phyloP scores from a whole-genome alignment of 305 asterid genomes.

The Solanum hybrid region DNA sequence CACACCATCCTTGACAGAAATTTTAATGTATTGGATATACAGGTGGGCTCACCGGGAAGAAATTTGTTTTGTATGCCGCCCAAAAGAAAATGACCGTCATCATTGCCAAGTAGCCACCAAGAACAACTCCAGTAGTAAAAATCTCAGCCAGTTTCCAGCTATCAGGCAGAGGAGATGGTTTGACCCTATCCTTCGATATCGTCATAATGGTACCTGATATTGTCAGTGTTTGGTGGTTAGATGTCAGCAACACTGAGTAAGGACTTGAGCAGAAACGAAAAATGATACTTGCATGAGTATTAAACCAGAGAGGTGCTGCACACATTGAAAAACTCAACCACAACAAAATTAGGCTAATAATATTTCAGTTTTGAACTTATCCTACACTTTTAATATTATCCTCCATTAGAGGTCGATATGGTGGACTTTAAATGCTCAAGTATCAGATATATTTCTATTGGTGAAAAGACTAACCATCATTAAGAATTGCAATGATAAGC shows the following conservation, averaged over 20 bases:
- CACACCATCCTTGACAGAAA: slow-evolving; percentile 3
- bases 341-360: background rate
- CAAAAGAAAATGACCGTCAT: slow-evolving; percentile 79
- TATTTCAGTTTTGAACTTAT: background rate
- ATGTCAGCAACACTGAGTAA: slow-evolving; percentile 5
- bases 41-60: slow-evolving; percentile 49
- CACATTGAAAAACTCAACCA: background rate
- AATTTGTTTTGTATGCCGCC: slow-evolving; percentile 66
- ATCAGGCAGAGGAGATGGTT: slow-evolving; percentile 76
- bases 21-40: background rate
- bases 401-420: background rate
- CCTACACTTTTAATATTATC: background rate
- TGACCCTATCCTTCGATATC: slow-evolving; percentile 73
- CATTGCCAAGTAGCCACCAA: slow-evolving; percentile 74
- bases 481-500: slow-evolving; percentile 95
- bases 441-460: background rate
- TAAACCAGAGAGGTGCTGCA: background rate
- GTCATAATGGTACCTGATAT: slow-evolving; percentile 73
- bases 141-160: slow-evolving; percentile 81
- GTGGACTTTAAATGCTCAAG: background rate
- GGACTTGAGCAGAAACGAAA: background rate
- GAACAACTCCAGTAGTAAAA: slow-evolving; percentile 61
- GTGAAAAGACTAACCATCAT: slow-evolving; percentile 53
- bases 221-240: slow-evolving; percentile 1
- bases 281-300: background rate